These are phyloP conservation scores for Plectosphaerella sp. DNA, from an alignment of 2,329 filamentous ascomycete genomes.

Conservation along the genomic window DNA sequence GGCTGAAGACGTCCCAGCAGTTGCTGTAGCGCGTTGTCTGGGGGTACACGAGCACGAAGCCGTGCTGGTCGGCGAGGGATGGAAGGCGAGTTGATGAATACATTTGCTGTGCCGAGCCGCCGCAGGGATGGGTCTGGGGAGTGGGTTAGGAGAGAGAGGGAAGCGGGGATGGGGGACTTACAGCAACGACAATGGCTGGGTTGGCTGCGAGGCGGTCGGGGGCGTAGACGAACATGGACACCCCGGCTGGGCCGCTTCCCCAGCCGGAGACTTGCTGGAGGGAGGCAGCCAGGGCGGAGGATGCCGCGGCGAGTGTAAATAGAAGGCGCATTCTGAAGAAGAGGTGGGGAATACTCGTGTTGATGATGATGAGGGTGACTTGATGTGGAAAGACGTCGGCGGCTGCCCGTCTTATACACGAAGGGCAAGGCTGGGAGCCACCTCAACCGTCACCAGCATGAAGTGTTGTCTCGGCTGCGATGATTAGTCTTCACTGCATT, in stretches of 20 bases:
- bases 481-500: no score
- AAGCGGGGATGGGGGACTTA: not conserved
- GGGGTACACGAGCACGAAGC: slow-evolving; percentile 37
- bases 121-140: slow-evolving; percentile 8
- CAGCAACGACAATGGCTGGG: not conserved
- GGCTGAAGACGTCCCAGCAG: slow-evolving; percentile 48
- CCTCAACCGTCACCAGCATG: no score
- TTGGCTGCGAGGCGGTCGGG: not conserved
- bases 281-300: not conserved
- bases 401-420: no score
- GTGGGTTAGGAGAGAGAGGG: not conserved
- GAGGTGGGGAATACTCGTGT: no score
- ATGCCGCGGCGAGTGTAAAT: not conserved
- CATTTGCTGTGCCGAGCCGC: slow-evolving; percentile 9
- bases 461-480: no score
- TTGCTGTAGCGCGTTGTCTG: slow-evolving; percentile 14
- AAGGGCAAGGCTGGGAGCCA: no score
- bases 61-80: slow-evolving; percentile 32
- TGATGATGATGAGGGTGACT: no score
- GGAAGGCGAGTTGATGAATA: slow-evolving; percentile 6
- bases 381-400: no score
- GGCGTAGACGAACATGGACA: not conserved
- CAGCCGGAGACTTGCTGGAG: not conserved
- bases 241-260: not conserved
- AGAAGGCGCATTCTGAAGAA: not conserved